Percentiles rank a stretch among this genome's conserved stretches.
Evolutionary conservation across 139 green algal genomes (phyloP).

Genomic region (Monoraphidium neglectum): DNA sequence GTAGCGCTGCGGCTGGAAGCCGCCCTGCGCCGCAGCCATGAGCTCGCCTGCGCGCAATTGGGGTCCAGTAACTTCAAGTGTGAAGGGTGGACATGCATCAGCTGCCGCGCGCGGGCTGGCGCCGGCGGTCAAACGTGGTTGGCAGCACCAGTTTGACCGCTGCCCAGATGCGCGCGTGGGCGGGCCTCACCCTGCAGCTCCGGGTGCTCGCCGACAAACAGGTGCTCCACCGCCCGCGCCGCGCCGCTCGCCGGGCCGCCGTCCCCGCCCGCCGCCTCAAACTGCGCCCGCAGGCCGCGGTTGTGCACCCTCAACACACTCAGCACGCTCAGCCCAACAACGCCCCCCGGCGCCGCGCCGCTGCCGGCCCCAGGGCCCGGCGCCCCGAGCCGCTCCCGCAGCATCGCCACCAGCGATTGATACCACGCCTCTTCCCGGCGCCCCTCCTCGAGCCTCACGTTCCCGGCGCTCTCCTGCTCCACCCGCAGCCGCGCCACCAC

Average conservation of each 20-base stretch:
- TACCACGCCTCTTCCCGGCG: slow-evolving; percentile 62
- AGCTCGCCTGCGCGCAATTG: slow-evolving; percentile 13
- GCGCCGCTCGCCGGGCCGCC: neutral
- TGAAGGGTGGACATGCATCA: neutral
- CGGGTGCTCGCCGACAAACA: slow-evolving; percentile 61
- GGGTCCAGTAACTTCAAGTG: neutral
- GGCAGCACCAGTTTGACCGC: too few species aligned
- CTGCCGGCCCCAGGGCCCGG: too few species aligned
- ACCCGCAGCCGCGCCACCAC: slow-evolving; percentile 31
- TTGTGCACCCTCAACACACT: slow-evolving; percentile 63
- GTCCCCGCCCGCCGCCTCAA: slow-evolving; percentile 29
- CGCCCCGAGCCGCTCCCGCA: slow-evolving; percentile 39
- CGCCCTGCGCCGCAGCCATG: slow-evolving; percentile 53
- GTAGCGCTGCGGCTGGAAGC: slow-evolving; percentile 28
- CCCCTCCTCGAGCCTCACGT: slow-evolving; percentile 81
- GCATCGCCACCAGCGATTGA: slow-evolving; percentile 55
- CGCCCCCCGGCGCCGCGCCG: slow-evolving; percentile 1
- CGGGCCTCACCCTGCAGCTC: slow-evolving; percentile 37
- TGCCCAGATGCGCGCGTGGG: too few species aligned
- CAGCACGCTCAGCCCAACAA: neutral
- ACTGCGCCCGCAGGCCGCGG: slow-evolving; percentile 59
- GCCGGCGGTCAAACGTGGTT: neutral
- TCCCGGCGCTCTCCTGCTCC: slow-evolving; percentile 75
- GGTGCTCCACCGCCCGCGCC: slow-evolving; percentile 47
- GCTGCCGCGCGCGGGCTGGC: neutral